phyloP scores from a whole-genome alignment of 2,329 filamentous ascomycete species.

The Xenosphaeropsis pyriputrescens region DNA sequence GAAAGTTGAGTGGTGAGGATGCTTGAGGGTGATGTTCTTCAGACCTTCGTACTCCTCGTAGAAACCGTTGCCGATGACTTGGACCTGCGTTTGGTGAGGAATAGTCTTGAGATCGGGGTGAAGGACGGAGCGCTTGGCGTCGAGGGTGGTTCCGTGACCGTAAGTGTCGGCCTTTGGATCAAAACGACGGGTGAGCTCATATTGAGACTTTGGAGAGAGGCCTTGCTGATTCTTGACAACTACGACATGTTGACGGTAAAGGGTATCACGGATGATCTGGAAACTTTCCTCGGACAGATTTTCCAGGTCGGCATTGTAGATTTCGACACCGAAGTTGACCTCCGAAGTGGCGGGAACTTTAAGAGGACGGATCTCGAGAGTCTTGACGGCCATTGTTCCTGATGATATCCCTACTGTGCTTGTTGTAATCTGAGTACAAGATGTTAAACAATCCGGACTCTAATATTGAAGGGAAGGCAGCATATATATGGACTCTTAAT shows the following conservation, averaged over 20 bases:
- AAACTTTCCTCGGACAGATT: conserved; percentile 52
- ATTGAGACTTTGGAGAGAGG: conserved; percentile 56
- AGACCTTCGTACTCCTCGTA: conserved; percentile 58
- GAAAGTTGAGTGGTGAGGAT: conserved; percentile 68
- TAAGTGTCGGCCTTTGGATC: conserved; percentile 52
- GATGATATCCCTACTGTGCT: too few relatives aligned
- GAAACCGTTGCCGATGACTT: conserved; percentile 66
- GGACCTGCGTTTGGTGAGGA: conserved; percentile 65
- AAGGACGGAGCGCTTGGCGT: conserved; percentile 50
- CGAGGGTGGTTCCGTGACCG: conserved; percentile 63
- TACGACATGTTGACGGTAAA: conserved; percentile 55
- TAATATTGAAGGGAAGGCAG: too few relatives aligned
- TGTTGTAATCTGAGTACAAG: too few relatives aligned
- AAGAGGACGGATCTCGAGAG: conserved; percentile 13
- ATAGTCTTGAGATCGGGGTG: conserved; percentile 72
- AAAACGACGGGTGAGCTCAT: conserved; percentile 58
- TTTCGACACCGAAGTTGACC: conserved; percentile 44
- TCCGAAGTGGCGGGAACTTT: conserved; percentile 11
- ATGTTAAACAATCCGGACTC: too few relatives aligned
- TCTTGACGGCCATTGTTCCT: conserved; percentile 16
- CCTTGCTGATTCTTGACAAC: conserved; percentile 54
- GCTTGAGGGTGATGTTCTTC: conserved; percentile 49
- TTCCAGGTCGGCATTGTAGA: conserved; percentile 44
- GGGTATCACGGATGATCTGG: conserved; percentile 42
- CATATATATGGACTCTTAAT: too few relatives aligned